phyloP scores from a whole-genome alignment of 345 rosid genomes.

The Erucastrum elatum region DNA sequence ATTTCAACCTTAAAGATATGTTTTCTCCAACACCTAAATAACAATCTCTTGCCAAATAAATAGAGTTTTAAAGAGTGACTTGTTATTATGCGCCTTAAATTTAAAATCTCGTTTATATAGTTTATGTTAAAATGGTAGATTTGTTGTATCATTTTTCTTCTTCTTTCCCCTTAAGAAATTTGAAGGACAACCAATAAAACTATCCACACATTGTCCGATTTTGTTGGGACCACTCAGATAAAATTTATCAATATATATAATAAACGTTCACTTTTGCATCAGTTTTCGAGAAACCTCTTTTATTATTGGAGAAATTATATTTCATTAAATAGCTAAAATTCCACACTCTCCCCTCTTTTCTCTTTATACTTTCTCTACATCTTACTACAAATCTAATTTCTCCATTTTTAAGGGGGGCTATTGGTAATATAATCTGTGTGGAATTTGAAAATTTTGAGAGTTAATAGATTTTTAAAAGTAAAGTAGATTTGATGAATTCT shows the following conservation, averaged over 20 bases:
- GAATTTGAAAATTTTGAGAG: too few relatives aligned
- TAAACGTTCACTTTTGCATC: not conserved
- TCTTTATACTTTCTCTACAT: too few relatives aligned
- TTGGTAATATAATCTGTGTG: too few relatives aligned
- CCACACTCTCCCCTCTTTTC: too few relatives aligned
- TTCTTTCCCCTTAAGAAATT: slow-evolving; percentile 23
- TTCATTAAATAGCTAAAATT: too few relatives aligned
- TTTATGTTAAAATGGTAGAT: not conserved
- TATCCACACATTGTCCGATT: slow-evolving; percentile 29
- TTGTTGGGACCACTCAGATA: slow-evolving; percentile 28
- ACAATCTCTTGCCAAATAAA: not conserved
- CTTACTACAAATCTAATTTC: too few relatives aligned
- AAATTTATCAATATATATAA: not conserved
- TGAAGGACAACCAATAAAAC: slow-evolving; percentile 20
- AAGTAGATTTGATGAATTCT: too few relatives aligned
- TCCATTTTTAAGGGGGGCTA: too few relatives aligned
- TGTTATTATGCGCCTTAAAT: not conserved
- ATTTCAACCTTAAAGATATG: not conserved
- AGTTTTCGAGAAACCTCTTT: not conserved
- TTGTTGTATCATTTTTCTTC: not conserved
- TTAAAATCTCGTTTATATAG: not conserved
- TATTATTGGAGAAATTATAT: too few relatives aligned
- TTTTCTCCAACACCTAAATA: slow-evolving; percentile 8
- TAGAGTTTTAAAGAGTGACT: not conserved
- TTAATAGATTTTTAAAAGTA: too few relatives aligned